Evolutionary conservation across 1,139 yeast species (phyloP), one percentile per base, ranked within the genome.

Genomic region (Yamadazyma dushanensis): DNA sequence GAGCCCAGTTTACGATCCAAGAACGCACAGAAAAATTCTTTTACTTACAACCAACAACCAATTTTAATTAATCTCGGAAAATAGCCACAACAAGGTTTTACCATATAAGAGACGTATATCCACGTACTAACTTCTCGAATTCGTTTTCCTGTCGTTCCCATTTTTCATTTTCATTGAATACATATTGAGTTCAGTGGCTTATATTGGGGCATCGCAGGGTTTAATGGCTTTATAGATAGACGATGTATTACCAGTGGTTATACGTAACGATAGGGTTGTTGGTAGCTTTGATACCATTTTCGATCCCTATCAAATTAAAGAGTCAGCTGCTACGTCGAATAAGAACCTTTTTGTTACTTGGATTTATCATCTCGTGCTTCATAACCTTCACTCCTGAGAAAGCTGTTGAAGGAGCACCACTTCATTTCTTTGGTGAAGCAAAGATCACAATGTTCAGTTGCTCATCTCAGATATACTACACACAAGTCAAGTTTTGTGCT

Each of bases 331-430:
- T 47, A 21, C 36, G 50, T 24, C 38, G 31, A 7, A 27, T 49
- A 11, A 46, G 53, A 32, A 40, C 37, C 5, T 18, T 36, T 2
- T 30, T 59, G 18, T 32, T 48, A 8, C 27, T 56, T 7, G 37
- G 45, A 3, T 40, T 58, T 5, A 39, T 57, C n/a, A 36, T 59
- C 2, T 52, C 57, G 7, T 37, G 49, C 1, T 41, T 63, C 6
- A 43, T 57, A 5, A 44, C 59, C 6, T 38, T 61, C 14, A 58
- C 70, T 0, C 73, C 73, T 0, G 47, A 53, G n/a, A 38, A 34
- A 8, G 69, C 71, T 2, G 46, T 48, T 4, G 31, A 51, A 6
- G 65, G 70, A 2, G 71, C 73, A 4, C 75, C 75, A 1, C 47
- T 66, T 22, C 54, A 56, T 34, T 49, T 45, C 14, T 64, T 53